A percentile compares a stretch with the other conserved stretches of the same genome.
phyloP scores from a whole-genome alignment of 345 rosid species.

The Populus alba region DNA sequence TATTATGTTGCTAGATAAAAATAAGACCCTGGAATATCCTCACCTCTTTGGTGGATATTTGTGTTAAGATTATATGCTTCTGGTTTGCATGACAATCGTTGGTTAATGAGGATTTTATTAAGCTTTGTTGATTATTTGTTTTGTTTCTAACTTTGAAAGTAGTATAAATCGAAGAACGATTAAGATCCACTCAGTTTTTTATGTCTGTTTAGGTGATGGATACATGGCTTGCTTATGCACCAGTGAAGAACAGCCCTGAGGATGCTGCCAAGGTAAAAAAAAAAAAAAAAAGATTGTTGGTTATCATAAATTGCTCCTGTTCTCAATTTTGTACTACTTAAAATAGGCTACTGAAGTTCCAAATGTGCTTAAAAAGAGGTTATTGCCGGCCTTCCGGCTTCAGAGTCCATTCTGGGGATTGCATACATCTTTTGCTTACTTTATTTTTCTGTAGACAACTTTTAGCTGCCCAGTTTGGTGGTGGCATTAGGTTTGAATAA shows the following conservation, averaged over 20 bases:
- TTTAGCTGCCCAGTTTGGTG: too few species aligned
- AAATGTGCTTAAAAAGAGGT: not conserved
- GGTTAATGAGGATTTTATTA: not conserved
- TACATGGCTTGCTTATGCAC: constrained; percentile 89
- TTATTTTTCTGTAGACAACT: not conserved
- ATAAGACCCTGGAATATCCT: not conserved
- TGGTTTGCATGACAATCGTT: not conserved
- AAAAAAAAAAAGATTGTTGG: not conserved
- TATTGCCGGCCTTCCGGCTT: not conserved
- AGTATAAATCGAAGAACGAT: not conserved
- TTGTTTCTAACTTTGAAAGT: not conserved
- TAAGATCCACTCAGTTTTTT: not conserved
- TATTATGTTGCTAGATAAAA: not conserved
- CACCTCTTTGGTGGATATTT: not conserved
- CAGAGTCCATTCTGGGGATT: not conserved
- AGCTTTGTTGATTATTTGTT: not conserved
- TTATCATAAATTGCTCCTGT: not conserved
- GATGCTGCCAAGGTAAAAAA: constrained; percentile 83
- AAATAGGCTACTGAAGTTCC: not conserved
- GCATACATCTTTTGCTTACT: not conserved
- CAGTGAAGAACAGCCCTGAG: constrained; percentile 88
- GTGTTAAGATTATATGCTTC: not conserved
- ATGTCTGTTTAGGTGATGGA: constrained; percentile 59
- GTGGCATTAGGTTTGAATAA: not conserved
- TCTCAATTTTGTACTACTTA: not conserved